These are phyloP conservation scores for Globisporangium iwayamae DNA, from an alignment of 352 stramenopile genomes.

Conservation along the genomic window DNA sequence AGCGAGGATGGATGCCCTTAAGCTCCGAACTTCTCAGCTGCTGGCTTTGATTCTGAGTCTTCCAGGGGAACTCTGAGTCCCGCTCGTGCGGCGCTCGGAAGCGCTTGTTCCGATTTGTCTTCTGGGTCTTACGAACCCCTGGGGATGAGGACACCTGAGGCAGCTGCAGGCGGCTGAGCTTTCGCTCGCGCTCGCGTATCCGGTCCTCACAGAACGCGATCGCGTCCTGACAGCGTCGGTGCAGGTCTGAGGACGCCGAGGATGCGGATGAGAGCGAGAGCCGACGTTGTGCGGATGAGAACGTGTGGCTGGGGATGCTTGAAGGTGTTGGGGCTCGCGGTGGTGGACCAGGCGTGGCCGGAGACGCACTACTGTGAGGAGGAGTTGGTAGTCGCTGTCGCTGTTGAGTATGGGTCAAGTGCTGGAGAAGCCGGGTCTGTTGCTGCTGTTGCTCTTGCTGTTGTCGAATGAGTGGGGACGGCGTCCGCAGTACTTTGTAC, in stretches of 20 bases:
- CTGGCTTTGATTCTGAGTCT: neutral
- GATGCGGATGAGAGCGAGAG: neutral
- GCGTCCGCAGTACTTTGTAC: conserved; percentile 44
- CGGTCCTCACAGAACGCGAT: conserved; percentile 34
- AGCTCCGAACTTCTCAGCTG: neutral
- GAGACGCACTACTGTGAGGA: neutral
- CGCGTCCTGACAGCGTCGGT: conserved; percentile 39
- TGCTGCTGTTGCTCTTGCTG: conserved; percentile 7
- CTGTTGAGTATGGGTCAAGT: neutral
- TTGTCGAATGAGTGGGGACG: conserved; percentile 22
- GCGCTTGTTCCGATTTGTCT: conserved; percentile 16
- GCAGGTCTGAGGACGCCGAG: conserved; percentile 21
- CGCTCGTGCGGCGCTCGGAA: neutral
- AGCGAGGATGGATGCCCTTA: conserved; percentile 14
- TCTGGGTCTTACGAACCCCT: conserved; percentile 14
- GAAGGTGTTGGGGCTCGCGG: neutral
- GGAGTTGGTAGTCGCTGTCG: neutral
- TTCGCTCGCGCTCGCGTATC: conserved; percentile 36
- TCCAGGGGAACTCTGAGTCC: conserved; percentile 15
- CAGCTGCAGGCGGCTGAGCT: conserved; percentile 36
- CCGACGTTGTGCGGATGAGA: neutral
- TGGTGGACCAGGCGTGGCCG: neutral
- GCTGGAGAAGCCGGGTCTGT: neutral
- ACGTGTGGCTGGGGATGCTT: neutral
- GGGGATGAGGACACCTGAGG: conserved; percentile 15